These are phyloP conservation scores for Cercospora berteroae DNA, from an alignment of 2,329 filamentous ascomycete species.

Conservation along the genomic window DNA sequence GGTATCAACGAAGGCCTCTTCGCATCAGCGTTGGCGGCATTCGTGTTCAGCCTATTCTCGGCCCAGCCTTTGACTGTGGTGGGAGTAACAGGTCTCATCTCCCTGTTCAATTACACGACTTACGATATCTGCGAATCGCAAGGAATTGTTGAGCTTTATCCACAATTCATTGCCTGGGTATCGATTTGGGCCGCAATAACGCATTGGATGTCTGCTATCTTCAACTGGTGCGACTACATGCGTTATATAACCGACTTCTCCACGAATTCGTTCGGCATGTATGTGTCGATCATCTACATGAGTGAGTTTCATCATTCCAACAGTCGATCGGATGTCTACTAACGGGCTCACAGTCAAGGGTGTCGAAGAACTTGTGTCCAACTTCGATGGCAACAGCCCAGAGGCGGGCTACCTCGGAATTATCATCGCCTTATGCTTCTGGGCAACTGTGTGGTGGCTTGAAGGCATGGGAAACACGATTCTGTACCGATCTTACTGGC, in stretches of 20 bases:
- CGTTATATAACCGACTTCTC: slow-evolving; percentile 59
- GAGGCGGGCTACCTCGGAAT: slow-evolving; percentile 51
- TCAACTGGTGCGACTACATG: slow-evolving; percentile 58
- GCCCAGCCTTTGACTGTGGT: slow-evolving; percentile 58
- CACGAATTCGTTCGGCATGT: slow-evolving; percentile 54
- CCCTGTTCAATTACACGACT: slow-evolving; percentile 59
- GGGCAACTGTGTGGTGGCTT: slow-evolving; percentile 50
- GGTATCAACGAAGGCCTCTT: slow-evolving; percentile 59
- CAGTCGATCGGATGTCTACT: background rate
- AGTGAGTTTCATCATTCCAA: slow-evolving; percentile 28
- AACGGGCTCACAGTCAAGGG: slow-evolving; percentile 48
- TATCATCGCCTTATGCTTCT: slow-evolving; percentile 54
- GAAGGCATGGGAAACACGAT: slow-evolving; percentile 51
- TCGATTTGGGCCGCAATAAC: slow-evolving; percentile 58
- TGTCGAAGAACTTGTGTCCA: slow-evolving; percentile 55
- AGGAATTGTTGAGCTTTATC: slow-evolving; percentile 50
- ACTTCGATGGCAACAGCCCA: slow-evolving; percentile 45
- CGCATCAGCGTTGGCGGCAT: slow-evolving; percentile 54
- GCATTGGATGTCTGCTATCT: slow-evolving; percentile 55
- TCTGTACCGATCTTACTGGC: slow-evolving; percentile 45
- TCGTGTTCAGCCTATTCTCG: slow-evolving; percentile 54
- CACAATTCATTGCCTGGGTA: slow-evolving; percentile 56
- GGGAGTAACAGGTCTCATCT: slow-evolving; percentile 56
- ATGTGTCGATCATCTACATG: slow-evolving; percentile 58
- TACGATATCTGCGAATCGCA: slow-evolving; percentile 56